Evolutionary conservation across 345 rosid genomes (phyloP).

Genomic region (Gossypium longicalyx): DNA sequence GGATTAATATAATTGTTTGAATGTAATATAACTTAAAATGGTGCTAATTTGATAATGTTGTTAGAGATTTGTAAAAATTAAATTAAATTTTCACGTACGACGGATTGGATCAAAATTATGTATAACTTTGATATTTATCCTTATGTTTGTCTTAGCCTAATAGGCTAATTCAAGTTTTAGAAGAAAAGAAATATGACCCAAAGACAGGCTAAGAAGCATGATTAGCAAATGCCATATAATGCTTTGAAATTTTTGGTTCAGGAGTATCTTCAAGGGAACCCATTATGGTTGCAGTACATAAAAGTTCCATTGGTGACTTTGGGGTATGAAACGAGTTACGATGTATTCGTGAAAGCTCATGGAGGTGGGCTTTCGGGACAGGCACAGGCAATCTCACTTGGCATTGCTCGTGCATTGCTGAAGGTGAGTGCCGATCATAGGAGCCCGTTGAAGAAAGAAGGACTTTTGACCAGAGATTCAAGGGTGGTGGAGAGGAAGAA

Average conservation of each 20-base stretch:
- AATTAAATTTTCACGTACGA: no score
- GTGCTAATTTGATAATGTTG: no score
- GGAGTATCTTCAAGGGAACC: constrained; percentile 98
- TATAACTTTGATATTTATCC: no score
- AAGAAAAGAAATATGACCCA: background rate
- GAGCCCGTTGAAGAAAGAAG: constrained; percentile 67
- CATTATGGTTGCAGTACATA: constrained; percentile 83
- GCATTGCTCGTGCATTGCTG: constrained; percentile 81
- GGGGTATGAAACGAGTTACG: constrained; percentile 83
- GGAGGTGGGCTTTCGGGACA: constrained; percentile 97
- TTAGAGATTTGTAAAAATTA: no score
- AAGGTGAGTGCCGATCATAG: constrained; percentile 78
- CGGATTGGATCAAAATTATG: no score
- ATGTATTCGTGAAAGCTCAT: constrained; percentile 87
- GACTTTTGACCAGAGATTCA: constrained; percentile 80
- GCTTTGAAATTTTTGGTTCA: constrained; percentile 20
- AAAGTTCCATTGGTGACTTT: constrained; percentile 70
- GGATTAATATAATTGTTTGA: no score
- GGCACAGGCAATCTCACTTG: constrained; percentile 91
- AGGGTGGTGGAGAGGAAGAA: constrained; percentile 94
- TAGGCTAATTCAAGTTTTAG: background rate
- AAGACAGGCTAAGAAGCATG: background rate
- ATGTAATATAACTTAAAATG: no score
- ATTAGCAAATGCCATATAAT: constrained; percentile 4
- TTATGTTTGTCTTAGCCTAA: no score